Evolutionary conservation across 1,139 yeast species (phyloP).

Genomic region (Eremothecium cymbalariae): DNA sequence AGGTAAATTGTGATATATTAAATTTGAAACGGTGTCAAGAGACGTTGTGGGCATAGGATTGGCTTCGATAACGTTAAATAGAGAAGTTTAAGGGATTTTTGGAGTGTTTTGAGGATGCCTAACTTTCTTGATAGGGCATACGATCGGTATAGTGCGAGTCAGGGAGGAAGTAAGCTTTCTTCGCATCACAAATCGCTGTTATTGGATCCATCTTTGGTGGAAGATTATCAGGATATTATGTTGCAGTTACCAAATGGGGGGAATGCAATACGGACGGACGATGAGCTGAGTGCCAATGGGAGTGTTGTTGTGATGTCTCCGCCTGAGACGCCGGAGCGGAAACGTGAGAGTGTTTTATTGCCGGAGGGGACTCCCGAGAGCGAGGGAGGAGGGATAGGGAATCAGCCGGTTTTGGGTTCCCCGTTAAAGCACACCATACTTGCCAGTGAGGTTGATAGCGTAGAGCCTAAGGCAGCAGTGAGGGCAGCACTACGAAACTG

Average conservation of each 20-base stretch:
- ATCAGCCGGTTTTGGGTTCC: conserved; percentile 1
- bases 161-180: conserved; percentile 7
- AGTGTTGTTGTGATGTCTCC: conserved; percentile 28
- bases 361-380: neutral
- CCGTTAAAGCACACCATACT: conserved; percentile 1
- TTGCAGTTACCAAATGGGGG: conserved; percentile 14
- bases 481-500: no score
- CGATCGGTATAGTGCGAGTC: conserved; percentile 10
- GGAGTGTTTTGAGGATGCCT: conserved; percentile 9
- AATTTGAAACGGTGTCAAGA: no score
- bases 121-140: conserved; percentile 11
- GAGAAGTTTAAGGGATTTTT: no score
- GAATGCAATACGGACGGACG: conserved; percentile 10
- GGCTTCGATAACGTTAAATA: no score
- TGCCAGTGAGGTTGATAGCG: neutral
- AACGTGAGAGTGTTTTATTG: conserved; percentile 1
- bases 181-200: conserved; percentile 15
- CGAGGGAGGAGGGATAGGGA: no score
- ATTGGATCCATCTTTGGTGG: conserved; percentile 29
- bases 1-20: no score
- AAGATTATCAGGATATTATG: conserved; percentile 26
- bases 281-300: conserved; percentile 27
- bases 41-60: no score
- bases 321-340: conserved; percentile 4
- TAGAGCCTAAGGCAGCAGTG: neutral